These are phyloP conservation scores for Tricholoma terreum DNA, from an alignment of 768 basidiomycete genomes.

Conservation along the genomic window DNA sequence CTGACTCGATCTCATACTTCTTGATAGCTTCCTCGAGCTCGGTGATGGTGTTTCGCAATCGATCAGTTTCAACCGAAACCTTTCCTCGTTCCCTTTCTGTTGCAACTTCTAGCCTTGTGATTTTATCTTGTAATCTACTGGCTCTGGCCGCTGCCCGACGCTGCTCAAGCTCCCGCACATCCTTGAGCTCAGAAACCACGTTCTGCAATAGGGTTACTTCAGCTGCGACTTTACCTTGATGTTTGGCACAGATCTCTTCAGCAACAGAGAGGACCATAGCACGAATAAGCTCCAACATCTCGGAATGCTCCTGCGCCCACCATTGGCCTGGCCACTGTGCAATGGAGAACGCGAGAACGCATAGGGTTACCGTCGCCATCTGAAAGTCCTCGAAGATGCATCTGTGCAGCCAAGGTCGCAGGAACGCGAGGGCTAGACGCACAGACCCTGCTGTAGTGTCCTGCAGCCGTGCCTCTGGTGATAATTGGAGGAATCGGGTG, in stretches of 20 bases:
- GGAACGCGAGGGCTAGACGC: constrained; percentile 61
- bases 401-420: constrained; percentile 68
- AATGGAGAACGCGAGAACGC: constrained; percentile 44
- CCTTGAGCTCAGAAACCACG: constrained; percentile 14
- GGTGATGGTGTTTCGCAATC: constrained; percentile 48
- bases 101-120: background rate
- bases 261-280: constrained; percentile 58
- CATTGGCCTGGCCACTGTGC: constrained; percentile 67
- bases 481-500: constrained; percentile 53
- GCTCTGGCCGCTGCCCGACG: background rate
- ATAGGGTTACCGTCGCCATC: constrained; percentile 32
- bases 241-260: constrained; percentile 60
- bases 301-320: constrained; percentile 65
- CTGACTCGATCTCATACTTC: constrained; percentile 31
- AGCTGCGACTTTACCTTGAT: constrained; percentile 24
- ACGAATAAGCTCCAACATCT: constrained; percentile 57
- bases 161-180: background rate
- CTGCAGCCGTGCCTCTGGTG: constrained; percentile 53
- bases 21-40: constrained; percentile 45
- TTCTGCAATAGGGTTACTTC: constrained; percentile 1
- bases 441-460: constrained; percentile 70
- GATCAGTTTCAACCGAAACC: constrained; percentile 39
- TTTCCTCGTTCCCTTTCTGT: background rate
- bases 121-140: background rate
- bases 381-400: constrained; percentile 38